Evolutionary conservation across 1,139 yeast genomes (phyloP).

Genomic region (Geotrichum aggregatum): DNA sequence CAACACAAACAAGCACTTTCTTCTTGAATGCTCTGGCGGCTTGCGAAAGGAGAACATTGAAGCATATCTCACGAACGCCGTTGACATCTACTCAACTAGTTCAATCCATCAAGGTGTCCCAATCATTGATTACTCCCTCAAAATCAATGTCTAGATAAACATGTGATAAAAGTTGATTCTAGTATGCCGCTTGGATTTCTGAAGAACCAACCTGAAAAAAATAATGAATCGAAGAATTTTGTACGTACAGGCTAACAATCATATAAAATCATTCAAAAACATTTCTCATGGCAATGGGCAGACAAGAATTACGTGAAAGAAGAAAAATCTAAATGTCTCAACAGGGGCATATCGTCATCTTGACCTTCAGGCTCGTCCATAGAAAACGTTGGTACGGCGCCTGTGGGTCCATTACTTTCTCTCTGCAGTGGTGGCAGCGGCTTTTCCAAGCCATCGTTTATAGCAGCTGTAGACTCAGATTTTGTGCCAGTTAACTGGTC

Average conservation of each 20-base stretch:
- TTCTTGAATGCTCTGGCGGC: conserved; percentile 92
- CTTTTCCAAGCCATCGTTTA: not conserved
- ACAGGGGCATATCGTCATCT: conserved; percentile 22
- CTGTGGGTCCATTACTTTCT: not conserved
- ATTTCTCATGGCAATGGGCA: too few species aligned
- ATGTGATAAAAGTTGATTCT: too few species aligned
- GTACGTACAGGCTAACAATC: not conserved
- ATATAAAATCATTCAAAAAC: not conserved
- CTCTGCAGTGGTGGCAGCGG: too few species aligned
- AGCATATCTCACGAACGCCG: conserved; percentile 65
- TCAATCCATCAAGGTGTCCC: conserved; percentile 90
- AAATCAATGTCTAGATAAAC: conserved; percentile 48
- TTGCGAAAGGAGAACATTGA: conserved; percentile 64
- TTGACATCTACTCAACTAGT: conserved; percentile 87
- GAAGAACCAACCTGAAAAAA: too few species aligned
- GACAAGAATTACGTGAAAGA: not conserved
- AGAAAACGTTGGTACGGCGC: not conserved
- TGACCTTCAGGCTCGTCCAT: conserved; percentile 20
- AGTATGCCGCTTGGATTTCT: too few species aligned
- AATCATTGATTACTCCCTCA: conserved; percentile 77
- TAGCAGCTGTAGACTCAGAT: not conserved
- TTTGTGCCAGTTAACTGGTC: conserved; percentile 1
- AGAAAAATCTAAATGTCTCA: conserved; percentile 16
- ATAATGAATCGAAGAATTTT: too few species aligned
- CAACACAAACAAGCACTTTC: conserved; percentile 45